Evolutionary conservation across 768 basidiomycete genomes (phyloP).

Genomic region (Mycena polygramma): DNA sequence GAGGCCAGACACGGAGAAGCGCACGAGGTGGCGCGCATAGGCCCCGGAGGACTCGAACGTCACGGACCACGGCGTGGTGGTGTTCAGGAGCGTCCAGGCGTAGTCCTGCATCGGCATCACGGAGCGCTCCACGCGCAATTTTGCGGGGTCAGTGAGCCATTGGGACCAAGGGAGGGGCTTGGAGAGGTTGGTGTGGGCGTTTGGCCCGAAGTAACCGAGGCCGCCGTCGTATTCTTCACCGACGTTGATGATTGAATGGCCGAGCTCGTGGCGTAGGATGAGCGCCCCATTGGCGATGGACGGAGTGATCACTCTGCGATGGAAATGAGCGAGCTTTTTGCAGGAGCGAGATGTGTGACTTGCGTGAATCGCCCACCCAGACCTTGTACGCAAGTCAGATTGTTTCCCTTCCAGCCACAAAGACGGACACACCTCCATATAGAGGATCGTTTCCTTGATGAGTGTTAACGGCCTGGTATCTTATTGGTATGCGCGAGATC

Average conservation of each 20-base stretch:
- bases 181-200: conserved; percentile 63
- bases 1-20: conserved; percentile 82
- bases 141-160: conserved; percentile 66
- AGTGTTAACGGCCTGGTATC: background rate
- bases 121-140: conserved; percentile 71
- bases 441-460: conserved; percentile 78
- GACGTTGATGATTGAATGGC: conserved; percentile 82
- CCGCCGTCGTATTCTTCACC: conserved; percentile 87
- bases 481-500: conserved; percentile 29
- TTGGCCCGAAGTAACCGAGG: conserved; percentile 77
- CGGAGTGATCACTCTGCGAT: conserved; percentile 76
- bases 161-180: conserved; percentile 73
- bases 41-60: conserved; percentile 74
- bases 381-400: conserved; percentile 53
- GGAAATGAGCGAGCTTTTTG: conserved; percentile 11
- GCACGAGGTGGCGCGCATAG: conserved; percentile 71
- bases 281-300: conserved; percentile 80
- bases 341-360: conserved; percentile 40
- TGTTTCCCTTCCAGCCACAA: background rate
- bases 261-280: conserved; percentile 84
- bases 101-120: conserved; percentile 83
- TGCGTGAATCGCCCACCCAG: conserved; percentile 86
- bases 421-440: conserved; percentile 71
- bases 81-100: conserved; percentile 81
- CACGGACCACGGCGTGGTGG: conserved; percentile 68